These are phyloP conservation scores for Teunomyces stri DNA, from an alignment of 805 yeast genomes.

Conservation along the genomic window DNA sequence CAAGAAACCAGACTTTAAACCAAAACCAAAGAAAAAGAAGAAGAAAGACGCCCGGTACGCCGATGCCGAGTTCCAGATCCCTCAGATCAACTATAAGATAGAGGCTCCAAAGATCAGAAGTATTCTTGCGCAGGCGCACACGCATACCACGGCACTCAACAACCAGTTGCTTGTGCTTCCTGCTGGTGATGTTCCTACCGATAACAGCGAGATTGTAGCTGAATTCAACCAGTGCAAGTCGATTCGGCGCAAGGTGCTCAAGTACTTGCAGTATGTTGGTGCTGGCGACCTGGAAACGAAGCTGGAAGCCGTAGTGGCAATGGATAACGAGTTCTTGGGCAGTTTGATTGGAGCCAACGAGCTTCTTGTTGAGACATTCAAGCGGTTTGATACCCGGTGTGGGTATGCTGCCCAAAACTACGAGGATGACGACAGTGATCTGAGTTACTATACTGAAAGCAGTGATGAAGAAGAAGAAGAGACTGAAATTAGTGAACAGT, in stretches of 20 bases:
- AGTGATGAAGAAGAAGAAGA: constrained; percentile 31
- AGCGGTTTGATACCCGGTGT: constrained; percentile 58
- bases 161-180: constrained; percentile 45
- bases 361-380: constrained; percentile 73
- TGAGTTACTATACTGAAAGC: constrained; percentile 37
- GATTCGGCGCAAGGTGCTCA: constrained; percentile 71
- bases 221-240: constrained; percentile 73
- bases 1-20: neutral
- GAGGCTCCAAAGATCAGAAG: constrained; percentile 72
- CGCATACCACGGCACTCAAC: constrained; percentile 65
- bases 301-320: constrained; percentile 21
- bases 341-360: constrained; percentile 86
- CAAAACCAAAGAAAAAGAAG: neutral
- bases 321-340: constrained; percentile 84
- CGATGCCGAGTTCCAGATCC: constrained; percentile 57
- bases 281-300: constrained; percentile 37
- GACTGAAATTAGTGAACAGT: constrained; percentile 5
- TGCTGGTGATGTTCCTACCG: constrained; percentile 57
- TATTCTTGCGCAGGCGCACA: constrained; percentile 71
- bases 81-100: constrained; percentile 62
- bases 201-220: constrained; percentile 57
- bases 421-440: constrained; percentile 21
- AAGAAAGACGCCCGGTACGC: constrained; percentile 26
- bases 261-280: constrained; percentile 80
- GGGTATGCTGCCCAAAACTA: constrained; percentile 34